These are phyloP conservation scores for Aspergillus hiratsukae DNA, from an alignment of 2,329 filamentous ascomycete genomes.

Conservation along the genomic window DNA sequence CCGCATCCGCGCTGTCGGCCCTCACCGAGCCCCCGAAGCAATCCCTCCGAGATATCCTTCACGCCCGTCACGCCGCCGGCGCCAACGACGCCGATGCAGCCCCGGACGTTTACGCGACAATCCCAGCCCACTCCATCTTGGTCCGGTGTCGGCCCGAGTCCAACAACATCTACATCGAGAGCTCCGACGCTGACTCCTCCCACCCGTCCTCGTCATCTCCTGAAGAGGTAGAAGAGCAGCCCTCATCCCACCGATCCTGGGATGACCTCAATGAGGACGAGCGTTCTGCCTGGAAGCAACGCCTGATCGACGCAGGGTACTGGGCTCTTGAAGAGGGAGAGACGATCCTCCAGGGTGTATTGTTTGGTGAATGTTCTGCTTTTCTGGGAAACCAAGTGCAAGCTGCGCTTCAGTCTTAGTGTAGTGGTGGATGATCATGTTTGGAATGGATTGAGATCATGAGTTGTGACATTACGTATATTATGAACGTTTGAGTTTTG, in stretches of 20 bases:
- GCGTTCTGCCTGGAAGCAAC: slow-evolving; percentile 64
- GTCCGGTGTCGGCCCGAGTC: not conserved
- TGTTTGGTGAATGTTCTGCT: slow-evolving; percentile 60
- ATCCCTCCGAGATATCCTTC: slow-evolving; percentile 2
- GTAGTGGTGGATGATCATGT: not conserved
- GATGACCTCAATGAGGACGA: slow-evolving; percentile 63
- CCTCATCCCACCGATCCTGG: slow-evolving; percentile 52
- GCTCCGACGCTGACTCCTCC: not conserved
- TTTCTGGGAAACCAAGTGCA: not conserved
- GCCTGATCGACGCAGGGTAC: slow-evolving; percentile 65
- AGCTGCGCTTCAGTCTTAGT: not conserved
- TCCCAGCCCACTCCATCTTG: not conserved
- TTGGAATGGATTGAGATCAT: not conserved
- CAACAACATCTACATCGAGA: not conserved
- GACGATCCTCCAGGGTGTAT: slow-evolving; percentile 67
- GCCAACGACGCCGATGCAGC: not conserved
- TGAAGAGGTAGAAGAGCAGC: slow-evolving; percentile 8
- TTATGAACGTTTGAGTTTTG: not conserved
- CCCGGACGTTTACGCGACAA: slow-evolving; percentile 1
- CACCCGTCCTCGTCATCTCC: slow-evolving; percentile 1
- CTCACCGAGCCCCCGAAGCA: slow-evolving; percentile 1
- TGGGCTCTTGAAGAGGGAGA: slow-evolving; percentile 79
- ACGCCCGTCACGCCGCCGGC: not conserved
- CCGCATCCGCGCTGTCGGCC: not conserved
- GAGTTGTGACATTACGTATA: not conserved